Conservation (phyloP, 352 stramenopile species). For the Phytopythium oedochilum region DNA sequence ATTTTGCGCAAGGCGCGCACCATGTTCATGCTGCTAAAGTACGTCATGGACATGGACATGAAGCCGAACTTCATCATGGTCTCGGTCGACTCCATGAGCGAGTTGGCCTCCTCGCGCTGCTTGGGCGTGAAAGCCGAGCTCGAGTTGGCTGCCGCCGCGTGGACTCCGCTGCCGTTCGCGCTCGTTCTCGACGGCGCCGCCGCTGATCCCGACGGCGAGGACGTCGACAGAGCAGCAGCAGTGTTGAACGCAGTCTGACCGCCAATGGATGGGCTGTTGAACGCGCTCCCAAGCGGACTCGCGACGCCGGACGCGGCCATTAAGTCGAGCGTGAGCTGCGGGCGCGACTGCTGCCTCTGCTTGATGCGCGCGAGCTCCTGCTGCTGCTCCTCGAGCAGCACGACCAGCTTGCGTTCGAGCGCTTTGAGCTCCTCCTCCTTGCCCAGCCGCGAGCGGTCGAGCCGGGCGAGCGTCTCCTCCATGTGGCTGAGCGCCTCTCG, state of each 20-base stretch:
- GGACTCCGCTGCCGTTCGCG: neutral
- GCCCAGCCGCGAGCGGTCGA: constrained; percentile 82
- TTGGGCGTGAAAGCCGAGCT: constrained; percentile 51
- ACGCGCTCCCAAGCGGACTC: constrained; percentile 5
- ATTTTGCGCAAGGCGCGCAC: constrained; percentile 95
- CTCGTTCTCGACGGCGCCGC: constrained; percentile 12
- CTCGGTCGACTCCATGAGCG: constrained; percentile 95
- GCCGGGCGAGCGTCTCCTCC: constrained; percentile 82
- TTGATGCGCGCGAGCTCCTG: constrained; percentile 82
- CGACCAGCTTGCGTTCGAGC: constrained; percentile 92
- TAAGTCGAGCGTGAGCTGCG: constrained; percentile 50
- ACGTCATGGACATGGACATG: constrained; percentile 97
- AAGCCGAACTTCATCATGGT: constrained; percentile 99
- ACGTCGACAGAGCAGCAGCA: neutral
- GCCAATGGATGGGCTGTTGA: constrained; percentile 20
- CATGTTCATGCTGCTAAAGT: constrained; percentile 97
- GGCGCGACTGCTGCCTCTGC: constrained; percentile 40
- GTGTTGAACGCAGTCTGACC: neutral
- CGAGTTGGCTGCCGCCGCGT: neutral
- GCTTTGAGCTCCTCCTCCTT: constrained; percentile 93
- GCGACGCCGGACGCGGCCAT: constrained; percentile 10
- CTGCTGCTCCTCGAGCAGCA: constrained; percentile 94
- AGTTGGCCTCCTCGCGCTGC: constrained; percentile 87
- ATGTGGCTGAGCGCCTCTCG: constrained; percentile 85
- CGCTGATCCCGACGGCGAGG: neutral